phyloP scores from a whole-genome alignment of 768 basidiomycete genomes.

The Termitomyces sp. region DNA sequence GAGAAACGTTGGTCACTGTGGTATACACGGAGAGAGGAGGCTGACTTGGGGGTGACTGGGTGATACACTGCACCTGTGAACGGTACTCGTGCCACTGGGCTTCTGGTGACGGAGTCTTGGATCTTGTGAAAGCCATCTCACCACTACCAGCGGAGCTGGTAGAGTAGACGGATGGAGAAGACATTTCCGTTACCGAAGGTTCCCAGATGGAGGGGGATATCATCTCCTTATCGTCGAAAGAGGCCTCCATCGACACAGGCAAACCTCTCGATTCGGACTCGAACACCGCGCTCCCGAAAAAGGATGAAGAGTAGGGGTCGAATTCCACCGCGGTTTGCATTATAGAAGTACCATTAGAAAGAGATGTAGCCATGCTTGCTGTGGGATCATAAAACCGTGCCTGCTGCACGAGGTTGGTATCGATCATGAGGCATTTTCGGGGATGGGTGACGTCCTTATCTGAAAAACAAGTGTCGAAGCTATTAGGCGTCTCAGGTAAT shows the following conservation, averaged over 20 bases:
- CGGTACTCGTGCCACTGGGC: slow-evolving; percentile 26
- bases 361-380: slow-evolving; percentile 36
- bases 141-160: slow-evolving; percentile 25
- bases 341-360: slow-evolving; percentile 50
- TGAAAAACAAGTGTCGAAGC: slow-evolving; percentile 36
- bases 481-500: slow-evolving; percentile 55
- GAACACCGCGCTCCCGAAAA: slow-evolving; percentile 41
- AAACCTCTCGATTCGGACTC: slow-evolving; percentile 31
- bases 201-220: slow-evolving; percentile 45
- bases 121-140: slow-evolving; percentile 28
- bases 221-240: slow-evolving; percentile 50
- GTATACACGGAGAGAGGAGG: slow-evolving; percentile 34
- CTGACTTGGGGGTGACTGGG: slow-evolving; percentile 34
- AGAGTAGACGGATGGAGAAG: slow-evolving; percentile 42
- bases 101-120: slow-evolving; percentile 26
- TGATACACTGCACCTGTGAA: slow-evolving; percentile 28
- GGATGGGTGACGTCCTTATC: slow-evolving; percentile 27
- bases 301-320: slow-evolving; percentile 54
- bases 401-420: slow-evolving; percentile 43
- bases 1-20: slow-evolving; percentile 34
- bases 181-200: slow-evolving; percentile 38
- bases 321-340: slow-evolving; percentile 78
- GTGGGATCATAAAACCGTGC: slow-evolving; percentile 41
- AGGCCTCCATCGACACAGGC: slow-evolving; percentile 19
- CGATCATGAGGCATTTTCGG: slow-evolving; percentile 50